A percentile compares a stretch with the other conserved stretches of the same genome.
These are phyloP conservation scores for Dactylellina parvicollis DNA, from an alignment of 2,329 filamentous ascomycete species.

Conservation along the genomic window DNA sequence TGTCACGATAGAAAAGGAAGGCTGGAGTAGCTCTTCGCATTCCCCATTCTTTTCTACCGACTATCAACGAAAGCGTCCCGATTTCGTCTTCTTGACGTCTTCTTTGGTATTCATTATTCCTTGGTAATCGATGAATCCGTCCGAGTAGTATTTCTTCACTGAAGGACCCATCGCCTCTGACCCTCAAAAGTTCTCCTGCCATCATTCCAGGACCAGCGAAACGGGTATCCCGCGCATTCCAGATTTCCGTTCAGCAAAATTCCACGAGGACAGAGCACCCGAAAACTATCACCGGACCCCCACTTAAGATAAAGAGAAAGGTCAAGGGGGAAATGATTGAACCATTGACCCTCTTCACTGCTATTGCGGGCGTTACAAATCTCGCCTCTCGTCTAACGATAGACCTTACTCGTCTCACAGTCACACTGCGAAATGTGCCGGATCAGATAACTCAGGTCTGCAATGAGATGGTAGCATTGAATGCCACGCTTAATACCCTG, in stretches of 20 bases:
- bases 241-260: slow-evolving; percentile 20
- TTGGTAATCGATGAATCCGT: slow-evolving; percentile 53
- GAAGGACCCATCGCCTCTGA: slow-evolving; percentile 16
- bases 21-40: slow-evolving; percentile 13
- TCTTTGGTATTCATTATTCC: slow-evolving; percentile 25
- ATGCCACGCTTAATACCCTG: slow-evolving; percentile 42
- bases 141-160: slow-evolving; percentile 49
- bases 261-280: slow-evolving; percentile 21
- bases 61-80: slow-evolving; percentile 35
- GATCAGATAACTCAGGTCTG: slow-evolving; percentile 54
- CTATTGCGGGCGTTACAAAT: slow-evolving; percentile 50
- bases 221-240: slow-evolving; percentile 41
- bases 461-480: slow-evolving; percentile 53
- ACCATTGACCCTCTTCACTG: slow-evolving; percentile 45
- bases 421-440: slow-evolving; percentile 52
- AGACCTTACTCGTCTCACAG: slow-evolving; percentile 50
- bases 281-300: slow-evolving; percentile 12
- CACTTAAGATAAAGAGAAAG: slow-evolving; percentile 19
- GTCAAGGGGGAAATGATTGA: slow-evolving; percentile 41
- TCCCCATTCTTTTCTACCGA: slow-evolving; percentile 11
- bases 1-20: slow-evolving; percentile 44
- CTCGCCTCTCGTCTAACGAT: slow-evolving; percentile 51
- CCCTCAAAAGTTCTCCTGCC: slow-evolving; percentile 26
- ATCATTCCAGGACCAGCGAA: slow-evolving; percentile 47
- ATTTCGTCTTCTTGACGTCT: slow-evolving; percentile 46